phyloP scores from a whole-genome alignment of 306 rosid species.

The Gastrolobium bilobum region DNA sequence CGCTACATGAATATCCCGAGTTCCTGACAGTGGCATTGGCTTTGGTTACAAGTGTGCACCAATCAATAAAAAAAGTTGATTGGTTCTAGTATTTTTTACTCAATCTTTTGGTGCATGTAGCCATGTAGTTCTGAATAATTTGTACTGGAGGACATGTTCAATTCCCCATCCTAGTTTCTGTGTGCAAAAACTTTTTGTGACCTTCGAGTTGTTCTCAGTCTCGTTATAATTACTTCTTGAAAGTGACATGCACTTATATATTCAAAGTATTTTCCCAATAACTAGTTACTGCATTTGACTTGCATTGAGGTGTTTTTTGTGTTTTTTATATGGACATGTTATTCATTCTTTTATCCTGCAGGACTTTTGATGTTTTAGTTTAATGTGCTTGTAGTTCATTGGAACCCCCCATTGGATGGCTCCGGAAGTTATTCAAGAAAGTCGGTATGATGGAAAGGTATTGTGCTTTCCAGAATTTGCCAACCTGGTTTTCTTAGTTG shows the following conservation, averaged over 20 bases:
- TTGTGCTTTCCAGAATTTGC: constrained; percentile 30
- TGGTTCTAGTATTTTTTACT: background rate
- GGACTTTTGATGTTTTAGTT: constrained; percentile 48
- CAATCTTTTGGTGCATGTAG: constrained; percentile 36
- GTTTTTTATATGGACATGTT: constrained; percentile 35
- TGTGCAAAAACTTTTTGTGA: constrained; percentile 1
- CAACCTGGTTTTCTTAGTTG: constrained; percentile 43
- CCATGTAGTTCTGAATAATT: constrained; percentile 32
- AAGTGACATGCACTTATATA: constrained; percentile 16
- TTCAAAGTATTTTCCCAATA: background rate
- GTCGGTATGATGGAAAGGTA: constrained; percentile 99
- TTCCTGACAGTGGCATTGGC: background rate
- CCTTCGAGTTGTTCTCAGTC: constrained; percentile 1
- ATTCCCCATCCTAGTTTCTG: constrained; percentile 16
- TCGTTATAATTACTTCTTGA: constrained; percentile 31
- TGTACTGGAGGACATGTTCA: constrained; percentile 26
- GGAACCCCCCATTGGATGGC: constrained; percentile 99
- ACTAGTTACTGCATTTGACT: constrained; percentile 18
- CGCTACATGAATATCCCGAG: background rate
- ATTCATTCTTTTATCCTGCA: constrained; percentile 32
- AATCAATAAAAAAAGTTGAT: constrained; percentile 18
- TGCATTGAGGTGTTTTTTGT: constrained; percentile 37
- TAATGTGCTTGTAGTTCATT: constrained; percentile 76
- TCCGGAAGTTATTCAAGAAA: constrained; percentile 99
- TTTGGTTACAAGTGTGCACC: constrained; percentile 22